Evolutionary conservation across 2,329 filamentous ascomycete species (phyloP).

Genomic region (Pyrenochaeta sp.): DNA sequence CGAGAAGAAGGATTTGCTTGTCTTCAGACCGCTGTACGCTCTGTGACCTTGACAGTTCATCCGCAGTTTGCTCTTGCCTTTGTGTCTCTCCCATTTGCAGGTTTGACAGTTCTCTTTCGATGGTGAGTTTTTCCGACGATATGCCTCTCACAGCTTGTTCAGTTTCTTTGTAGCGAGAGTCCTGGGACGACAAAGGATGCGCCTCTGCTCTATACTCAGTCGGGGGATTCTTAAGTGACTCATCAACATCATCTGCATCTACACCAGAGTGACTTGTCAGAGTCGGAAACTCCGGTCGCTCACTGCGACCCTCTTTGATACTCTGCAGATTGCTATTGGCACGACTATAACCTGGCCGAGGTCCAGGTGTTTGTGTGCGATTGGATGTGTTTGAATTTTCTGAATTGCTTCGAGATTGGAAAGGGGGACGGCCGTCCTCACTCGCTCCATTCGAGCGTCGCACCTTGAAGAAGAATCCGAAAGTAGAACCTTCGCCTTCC

Average conservation of each 20-base stretch:
- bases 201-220: constrained; percentile 39
- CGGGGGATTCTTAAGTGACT: constrained; percentile 44
- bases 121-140: constrained; percentile 7
- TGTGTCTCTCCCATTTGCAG: constrained; percentile 34
- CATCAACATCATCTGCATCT: constrained; percentile 19
- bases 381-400: constrained; percentile 19
- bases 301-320: constrained; percentile 30
- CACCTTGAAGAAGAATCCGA: constrained; percentile 50
- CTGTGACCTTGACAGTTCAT: constrained; percentile 28
- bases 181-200: constrained; percentile 30
- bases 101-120: constrained; percentile 20
- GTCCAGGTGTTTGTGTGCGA: constrained; percentile 16
- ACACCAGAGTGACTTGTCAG: constrained; percentile 17
- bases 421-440: constrained; percentile 35
- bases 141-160: constrained; percentile 21
- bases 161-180: constrained; percentile 35
- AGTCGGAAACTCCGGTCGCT: constrained; percentile 18
- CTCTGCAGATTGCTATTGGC: constrained; percentile 36
- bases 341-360: constrained; percentile 38
- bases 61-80: constrained; percentile 29
- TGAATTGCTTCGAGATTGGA: constrained; percentile 34
- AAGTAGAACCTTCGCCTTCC: constrained; percentile 47
- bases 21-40: constrained; percentile 22
- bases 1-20: constrained; percentile 49
- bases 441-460: constrained; percentile 31